Percentiles rank a stretch among this genome's conserved stretches.
These are phyloP conservation scores for Fragaria nilgerrensis DNA, from an alignment of 306 rosid species.

Conservation along the genomic window DNA sequence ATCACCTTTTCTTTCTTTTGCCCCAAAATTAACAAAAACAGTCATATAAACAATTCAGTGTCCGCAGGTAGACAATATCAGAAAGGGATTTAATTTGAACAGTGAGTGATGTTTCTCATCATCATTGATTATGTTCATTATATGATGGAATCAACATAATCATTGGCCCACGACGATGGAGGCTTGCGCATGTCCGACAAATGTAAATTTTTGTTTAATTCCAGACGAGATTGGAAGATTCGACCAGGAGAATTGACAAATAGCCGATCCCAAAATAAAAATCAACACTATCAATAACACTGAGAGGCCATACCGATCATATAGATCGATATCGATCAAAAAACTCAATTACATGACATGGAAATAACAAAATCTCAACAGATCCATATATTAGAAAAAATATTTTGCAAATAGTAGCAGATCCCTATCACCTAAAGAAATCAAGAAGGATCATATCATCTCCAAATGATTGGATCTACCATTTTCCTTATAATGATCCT, in stretches of 20 bases:
- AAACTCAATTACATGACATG: background rate
- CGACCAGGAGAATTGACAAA: background rate
- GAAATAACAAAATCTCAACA: background rate
- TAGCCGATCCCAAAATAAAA: background rate
- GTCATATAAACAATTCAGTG: background rate
- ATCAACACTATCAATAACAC: background rate
- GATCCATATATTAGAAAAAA: background rate
- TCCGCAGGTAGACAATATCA: background rate
- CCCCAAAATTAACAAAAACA: background rate
- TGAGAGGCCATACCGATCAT: background rate
- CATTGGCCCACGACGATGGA: background rate
- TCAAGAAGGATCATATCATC: background rate
- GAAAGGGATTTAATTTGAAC: background rate
- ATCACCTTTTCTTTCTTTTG: background rate
- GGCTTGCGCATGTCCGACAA: background rate
- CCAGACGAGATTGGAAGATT: background rate
- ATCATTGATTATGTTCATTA: background rate
- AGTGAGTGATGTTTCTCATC: background rate
- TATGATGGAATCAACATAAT: background rate
- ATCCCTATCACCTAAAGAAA: background rate
- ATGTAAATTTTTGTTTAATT: background rate
- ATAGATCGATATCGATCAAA: background rate
- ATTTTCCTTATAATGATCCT: background rate
- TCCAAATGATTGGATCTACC: background rate
- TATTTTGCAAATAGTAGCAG: background rate